A percentile compares a stretch with the other conserved stretches of the same genome.
Evolutionary conservation across 1,284 basidiomycete species (phyloP).

Genomic region (Phenoliferia sp.): DNA sequence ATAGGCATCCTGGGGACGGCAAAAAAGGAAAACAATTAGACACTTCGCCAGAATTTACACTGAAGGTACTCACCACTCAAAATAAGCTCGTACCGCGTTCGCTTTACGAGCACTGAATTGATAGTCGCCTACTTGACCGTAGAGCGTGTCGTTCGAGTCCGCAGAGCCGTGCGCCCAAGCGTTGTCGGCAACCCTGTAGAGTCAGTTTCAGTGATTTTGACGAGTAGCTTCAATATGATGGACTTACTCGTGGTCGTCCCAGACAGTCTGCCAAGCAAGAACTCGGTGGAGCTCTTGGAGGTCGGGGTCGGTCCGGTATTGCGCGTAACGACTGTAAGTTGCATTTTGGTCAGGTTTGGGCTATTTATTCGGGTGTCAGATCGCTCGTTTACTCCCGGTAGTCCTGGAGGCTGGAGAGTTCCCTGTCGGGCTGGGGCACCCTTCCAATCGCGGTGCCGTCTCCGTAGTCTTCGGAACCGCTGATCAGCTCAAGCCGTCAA

Average conservation of each 20-base stretch:
- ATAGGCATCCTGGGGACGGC: constrained; percentile 65
- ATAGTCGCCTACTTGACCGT: constrained; percentile 23
- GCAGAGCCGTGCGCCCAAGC: constrained; percentile 60
- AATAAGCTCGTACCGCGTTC: constrained; percentile 53
- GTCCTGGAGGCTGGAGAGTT: constrained; percentile 59
- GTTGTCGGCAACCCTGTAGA: constrained; percentile 60
- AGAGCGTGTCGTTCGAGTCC: constrained; percentile 57
- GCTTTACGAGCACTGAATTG: constrained; percentile 59
- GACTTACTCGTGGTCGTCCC: not conserved
- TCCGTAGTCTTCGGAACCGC: constrained; percentile 36
- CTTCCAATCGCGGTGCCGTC: constrained; percentile 39
- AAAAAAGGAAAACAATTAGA: not conserved
- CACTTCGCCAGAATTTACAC: not conserved
- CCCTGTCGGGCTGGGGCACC: constrained; percentile 46
- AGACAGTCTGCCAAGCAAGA: constrained; percentile 54
- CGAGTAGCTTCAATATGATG: not conserved
- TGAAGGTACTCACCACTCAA: not conserved
- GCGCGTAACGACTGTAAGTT: constrained; percentile 48
- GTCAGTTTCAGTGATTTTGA: not conserved
- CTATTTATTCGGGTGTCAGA: too few species aligned
- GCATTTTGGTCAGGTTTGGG: too few species aligned
- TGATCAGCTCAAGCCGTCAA: not conserved
- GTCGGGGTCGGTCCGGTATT: constrained; percentile 56
- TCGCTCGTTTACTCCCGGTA: constrained; percentile 52
- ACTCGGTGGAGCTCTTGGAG: constrained; percentile 52